Conservation (phyloP, 202 grass and related monocot species). For the Zizania palustris region DNA sequence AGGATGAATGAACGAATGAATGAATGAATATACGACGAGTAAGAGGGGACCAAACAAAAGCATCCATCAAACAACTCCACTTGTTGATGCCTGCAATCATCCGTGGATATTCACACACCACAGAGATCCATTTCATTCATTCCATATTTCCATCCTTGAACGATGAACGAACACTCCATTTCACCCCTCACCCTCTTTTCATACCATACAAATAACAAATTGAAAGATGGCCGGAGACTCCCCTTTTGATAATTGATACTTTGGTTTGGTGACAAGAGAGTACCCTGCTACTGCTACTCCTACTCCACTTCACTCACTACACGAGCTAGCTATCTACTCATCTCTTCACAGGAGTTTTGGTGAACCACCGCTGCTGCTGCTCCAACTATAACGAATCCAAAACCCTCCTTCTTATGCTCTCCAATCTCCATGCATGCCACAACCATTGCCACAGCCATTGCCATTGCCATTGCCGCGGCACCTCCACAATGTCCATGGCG, state of each 20-base stretch:
- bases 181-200: constrained; percentile 20
- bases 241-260: not conserved
- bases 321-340: not conserved
- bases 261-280: no score
- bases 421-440: constrained; percentile 37
- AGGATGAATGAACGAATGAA: not conserved
- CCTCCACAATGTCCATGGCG: constrained; percentile 24
- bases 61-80: not conserved
- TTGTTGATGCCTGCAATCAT: not conserved
- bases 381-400: not conserved
- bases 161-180: constrained; percentile 30
- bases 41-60: constrained; percentile 6
- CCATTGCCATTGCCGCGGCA: not conserved
- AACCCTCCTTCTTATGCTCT: constrained; percentile 39
- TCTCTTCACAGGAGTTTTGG: constrained; percentile 20
- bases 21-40: not conserved
- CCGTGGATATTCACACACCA: not conserved
- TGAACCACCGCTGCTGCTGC: constrained; percentile 15
- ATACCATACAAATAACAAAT: no score
- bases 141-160: not conserved
- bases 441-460: constrained; percentile 37
- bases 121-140: constrained; percentile 8
- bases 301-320: constrained; percentile 14
- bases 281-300: no score
- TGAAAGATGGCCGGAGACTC: not conserved